Percentiles rank a stretch among this genome's conserved stretches.
Evolutionary conservation across 352 stramenopile species (phyloP).

Genomic region (Blastocystis sp.): DNA sequence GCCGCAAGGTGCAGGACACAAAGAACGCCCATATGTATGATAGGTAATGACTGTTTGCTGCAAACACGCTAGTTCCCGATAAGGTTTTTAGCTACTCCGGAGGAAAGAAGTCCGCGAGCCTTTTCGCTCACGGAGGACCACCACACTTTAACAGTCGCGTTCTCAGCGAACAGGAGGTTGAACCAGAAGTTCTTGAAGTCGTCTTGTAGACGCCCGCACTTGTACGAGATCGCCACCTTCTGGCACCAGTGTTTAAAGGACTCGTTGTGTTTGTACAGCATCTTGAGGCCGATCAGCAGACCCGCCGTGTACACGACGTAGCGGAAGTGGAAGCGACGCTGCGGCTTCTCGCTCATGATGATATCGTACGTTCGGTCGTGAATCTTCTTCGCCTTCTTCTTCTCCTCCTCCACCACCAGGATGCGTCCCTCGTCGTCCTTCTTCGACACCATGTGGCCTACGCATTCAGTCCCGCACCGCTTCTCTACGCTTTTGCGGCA

Average conservation of each 20-base stretch:
- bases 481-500: conserved; percentile 14
- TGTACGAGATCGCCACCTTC: conserved; percentile 19
- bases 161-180: conserved; percentile 14
- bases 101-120: not conserved
- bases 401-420: conserved; percentile 16
- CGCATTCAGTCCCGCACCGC: not conserved
- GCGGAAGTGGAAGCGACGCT: conserved; percentile 27
- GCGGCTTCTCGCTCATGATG: conserved; percentile 41
- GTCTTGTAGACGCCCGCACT: not conserved
- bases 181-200: conserved; percentile 46
- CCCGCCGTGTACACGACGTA: conserved; percentile 54
- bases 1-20: conserved; percentile 64
- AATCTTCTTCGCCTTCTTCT: conserved; percentile 54
- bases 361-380: conserved; percentile 8
- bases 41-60: conserved; percentile 37
- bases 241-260: conserved; percentile 19
- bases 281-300: not conserved
- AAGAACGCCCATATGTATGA: conserved; percentile 42
- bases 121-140: not conserved
- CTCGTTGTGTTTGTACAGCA: not conserved
- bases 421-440: not conserved
- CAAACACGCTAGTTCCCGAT: too few relatives aligned
- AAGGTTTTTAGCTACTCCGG: too few relatives aligned
- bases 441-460: conserved; percentile 23
- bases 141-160: not conserved